Evolutionary conservation across 495 filamentous ascomycete species (phyloP).

Genomic region (Neurospora intermedia): DNA sequence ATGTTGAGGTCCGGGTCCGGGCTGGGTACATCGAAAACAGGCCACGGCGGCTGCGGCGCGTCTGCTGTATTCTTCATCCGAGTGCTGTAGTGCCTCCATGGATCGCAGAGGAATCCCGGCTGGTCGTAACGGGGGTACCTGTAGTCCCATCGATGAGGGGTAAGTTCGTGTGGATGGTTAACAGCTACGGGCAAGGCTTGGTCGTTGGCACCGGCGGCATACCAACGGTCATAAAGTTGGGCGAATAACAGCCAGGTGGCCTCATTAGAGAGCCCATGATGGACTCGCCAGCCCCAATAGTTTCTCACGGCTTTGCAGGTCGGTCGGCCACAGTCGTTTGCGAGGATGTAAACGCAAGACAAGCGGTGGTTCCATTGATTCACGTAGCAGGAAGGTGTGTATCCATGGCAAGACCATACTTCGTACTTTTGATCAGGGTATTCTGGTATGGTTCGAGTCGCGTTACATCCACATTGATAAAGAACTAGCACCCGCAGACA

Average conservation of each 20-base stretch:
- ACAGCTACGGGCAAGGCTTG: neutral
- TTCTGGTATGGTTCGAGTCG: neutral
- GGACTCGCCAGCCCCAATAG: neutral
- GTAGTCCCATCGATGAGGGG: neutral
- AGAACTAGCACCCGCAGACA: neutral
- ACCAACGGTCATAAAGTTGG: neutral
- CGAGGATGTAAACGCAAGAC: neutral
- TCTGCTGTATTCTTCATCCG: neutral
- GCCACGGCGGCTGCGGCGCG: neutral
- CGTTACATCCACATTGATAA: neutral
- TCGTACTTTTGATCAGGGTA: neutral
- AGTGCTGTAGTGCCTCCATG: no score
- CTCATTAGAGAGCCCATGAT: neutral
- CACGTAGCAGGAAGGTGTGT: neutral
- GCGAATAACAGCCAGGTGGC: neutral
- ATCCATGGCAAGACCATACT: neutral
- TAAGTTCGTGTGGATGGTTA: neutral
- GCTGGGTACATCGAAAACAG: neutral
- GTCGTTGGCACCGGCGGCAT: neutral
- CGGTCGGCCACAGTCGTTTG: neutral
- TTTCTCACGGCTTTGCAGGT: neutral
- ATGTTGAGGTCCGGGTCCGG: neutral
- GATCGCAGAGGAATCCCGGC: neutral
- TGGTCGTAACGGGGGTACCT: neutral
- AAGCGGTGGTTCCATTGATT: fast-evolving